A percentile compares a stretch with the other conserved stretches of the same genome.
Conservation (phyloP, 2,329 filamentous ascomycete species). For the Pestalotiopsis sp. region DNA sequence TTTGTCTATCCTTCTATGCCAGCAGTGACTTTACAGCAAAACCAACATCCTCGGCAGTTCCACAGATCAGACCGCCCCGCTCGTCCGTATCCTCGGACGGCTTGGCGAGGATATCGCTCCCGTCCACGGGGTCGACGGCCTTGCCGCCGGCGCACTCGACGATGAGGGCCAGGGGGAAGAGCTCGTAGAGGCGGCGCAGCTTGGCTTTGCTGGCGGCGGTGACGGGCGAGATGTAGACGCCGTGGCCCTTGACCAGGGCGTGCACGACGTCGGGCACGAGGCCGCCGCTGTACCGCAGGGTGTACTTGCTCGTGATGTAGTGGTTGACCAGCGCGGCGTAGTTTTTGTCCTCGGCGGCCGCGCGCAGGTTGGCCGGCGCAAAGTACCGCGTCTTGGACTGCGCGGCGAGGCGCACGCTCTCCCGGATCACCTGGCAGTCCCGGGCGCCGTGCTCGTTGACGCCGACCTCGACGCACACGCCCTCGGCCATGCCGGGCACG, state of each 20-base stretch:
- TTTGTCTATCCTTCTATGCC: background rate
- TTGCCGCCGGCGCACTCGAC: conserved; percentile 62
- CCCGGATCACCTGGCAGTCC: conserved; percentile 42
- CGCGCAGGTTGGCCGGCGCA: conserved; percentile 63
- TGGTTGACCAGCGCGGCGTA: conserved; percentile 53
- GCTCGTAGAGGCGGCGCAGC: conserved; percentile 60
- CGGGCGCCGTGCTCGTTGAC: conserved; percentile 31
- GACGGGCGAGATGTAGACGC: conserved; percentile 62
- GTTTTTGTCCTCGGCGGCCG: conserved; percentile 50
- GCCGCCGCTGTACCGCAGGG: conserved; percentile 62
- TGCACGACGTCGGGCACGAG: conserved; percentile 65
- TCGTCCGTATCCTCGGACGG: conserved; percentile 48
- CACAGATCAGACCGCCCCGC: conserved; percentile 52
- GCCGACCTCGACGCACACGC: conserved; percentile 55
- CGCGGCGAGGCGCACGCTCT: conserved; percentile 39
- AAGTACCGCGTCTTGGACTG: conserved; percentile 59
- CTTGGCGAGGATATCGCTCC: conserved; percentile 42
- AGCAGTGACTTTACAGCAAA: conserved; percentile 24
- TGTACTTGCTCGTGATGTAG: conserved; percentile 58
- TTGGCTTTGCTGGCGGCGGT: conserved; percentile 56
- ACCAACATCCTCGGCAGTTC: conserved; percentile 52
- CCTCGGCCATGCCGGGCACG: conserved; percentile 36
- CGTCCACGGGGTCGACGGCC: conserved; percentile 53
- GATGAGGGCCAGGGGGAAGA: conserved; percentile 62
- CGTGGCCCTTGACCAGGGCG: conserved; percentile 62